phyloP scores from a whole-genome alignment of 164 flowering plant genomes.

The Platanus orientalis region DNA sequence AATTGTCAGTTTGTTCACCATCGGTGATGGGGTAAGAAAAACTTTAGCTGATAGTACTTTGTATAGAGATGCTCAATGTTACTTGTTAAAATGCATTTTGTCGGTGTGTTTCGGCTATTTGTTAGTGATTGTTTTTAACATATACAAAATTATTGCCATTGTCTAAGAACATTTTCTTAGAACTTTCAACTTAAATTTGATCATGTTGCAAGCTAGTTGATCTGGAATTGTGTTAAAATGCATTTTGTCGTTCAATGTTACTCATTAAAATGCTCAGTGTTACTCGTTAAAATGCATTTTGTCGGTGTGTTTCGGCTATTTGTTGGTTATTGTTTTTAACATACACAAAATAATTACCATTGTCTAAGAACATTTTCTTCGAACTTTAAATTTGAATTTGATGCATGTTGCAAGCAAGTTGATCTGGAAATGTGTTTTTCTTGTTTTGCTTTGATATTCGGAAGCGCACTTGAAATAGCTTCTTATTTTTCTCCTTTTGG shows the following conservation, averaged over 20 bases:
- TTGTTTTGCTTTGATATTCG: too few relatives aligned
- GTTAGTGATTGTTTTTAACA: neutral
- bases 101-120: neutral
- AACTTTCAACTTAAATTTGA: neutral
- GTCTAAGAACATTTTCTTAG: neutral
- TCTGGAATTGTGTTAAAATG: too few relatives aligned
- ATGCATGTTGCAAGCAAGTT: too few relatives aligned
- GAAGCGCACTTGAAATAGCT: too few relatives aligned
- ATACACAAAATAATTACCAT: neutral
- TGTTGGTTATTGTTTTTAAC: neutral
- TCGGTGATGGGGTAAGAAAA: constrained; percentile 85
- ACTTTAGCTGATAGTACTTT: neutral
- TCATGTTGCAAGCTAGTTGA: too few relatives aligned
- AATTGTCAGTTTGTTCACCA: constrained; percentile 42
- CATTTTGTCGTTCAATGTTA: too few relatives aligned
- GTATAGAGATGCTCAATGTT: neutral
- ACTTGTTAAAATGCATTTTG: neutral
- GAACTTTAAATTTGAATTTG: neutral
- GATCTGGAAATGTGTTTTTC: too few relatives aligned
- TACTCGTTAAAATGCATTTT: neutral
- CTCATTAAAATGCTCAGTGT: neutral
- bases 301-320: neutral
- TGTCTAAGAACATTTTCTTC: neutral
- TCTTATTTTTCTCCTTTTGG: too few relatives aligned
- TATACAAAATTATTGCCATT: neutral